Percentiles rank a stretch among this genome's conserved stretches.
Evolutionary conservation across 306 rosid genomes (phyloP).

Genomic region (Dryas drummondii): DNA sequence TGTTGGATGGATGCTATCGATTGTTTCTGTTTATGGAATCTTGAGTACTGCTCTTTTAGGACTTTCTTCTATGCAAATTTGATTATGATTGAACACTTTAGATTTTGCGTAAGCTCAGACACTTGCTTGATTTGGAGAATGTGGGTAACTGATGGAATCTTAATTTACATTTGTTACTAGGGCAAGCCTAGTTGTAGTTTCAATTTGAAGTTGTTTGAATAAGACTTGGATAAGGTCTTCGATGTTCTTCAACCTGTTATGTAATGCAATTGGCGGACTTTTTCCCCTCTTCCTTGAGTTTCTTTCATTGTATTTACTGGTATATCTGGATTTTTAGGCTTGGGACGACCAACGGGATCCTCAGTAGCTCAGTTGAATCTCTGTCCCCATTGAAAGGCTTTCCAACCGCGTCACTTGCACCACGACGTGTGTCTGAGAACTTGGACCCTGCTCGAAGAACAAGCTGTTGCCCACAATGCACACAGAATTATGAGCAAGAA

Average conservation of each 20-base stretch:
- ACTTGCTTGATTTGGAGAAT: slow-evolving; percentile 14
- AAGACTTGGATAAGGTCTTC: not conserved
- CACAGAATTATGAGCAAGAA: slow-evolving; percentile 55
- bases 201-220: slow-evolving; percentile 2
- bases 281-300: slow-evolving; percentile 1
- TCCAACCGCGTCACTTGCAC: slow-evolving; percentile 39
- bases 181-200: slow-evolving; percentile 30
- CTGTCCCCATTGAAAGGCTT: slow-evolving; percentile 69
- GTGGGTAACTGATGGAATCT: not conserved
- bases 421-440: slow-evolving; percentile 51
- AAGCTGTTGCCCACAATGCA: slow-evolving; percentile 70
- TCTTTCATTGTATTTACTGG: slow-evolving; percentile 23
- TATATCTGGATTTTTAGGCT: slow-evolving; percentile 48
- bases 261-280: not conserved
- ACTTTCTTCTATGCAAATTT: slow-evolving; percentile 25
- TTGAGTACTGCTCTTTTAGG: not conserved
- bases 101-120: slow-evolving; percentile 9
- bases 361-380: slow-evolving; percentile 71
- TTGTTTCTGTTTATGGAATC: slow-evolving; percentile 18
- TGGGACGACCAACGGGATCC: slow-evolving; percentile 71
- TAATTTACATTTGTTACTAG: not conserved
- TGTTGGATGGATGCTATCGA: slow-evolving; percentile 2
- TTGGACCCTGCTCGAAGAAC: slow-evolving; percentile 49
- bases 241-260: not conserved
- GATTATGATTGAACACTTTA: slow-evolving; percentile 18